A percentile compares a stretch with the other conserved stretches of the same genome.
Conservation (phyloP, 176 grass and related monocot genomes). For the Phyllostachys edulis region DNA sequence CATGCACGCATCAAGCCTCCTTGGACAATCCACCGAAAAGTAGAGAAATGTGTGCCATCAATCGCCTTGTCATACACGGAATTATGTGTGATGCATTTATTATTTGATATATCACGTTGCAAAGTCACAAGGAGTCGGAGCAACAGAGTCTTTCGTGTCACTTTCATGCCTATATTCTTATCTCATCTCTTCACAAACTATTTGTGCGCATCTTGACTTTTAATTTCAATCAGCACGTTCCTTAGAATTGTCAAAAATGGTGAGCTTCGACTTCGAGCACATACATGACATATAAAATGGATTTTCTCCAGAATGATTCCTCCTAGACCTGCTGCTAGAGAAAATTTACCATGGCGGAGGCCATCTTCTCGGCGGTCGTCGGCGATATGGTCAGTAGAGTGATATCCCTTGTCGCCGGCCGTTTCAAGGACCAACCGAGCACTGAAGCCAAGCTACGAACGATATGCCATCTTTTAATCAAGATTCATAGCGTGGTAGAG, state of each 20-base stretch:
- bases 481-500: slow-evolving; percentile 28
- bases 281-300: too few species aligned
- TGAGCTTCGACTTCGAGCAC: too few species aligned
- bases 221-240: not conserved
- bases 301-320: too few species aligned
- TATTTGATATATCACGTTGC: too few species aligned
- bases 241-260: too few species aligned
- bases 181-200: not conserved
- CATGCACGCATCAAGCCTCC: too few species aligned
- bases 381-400: slow-evolving; percentile 17
- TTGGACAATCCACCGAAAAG: too few species aligned
- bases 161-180: not conserved
- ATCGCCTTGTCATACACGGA: too few species aligned
- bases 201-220: not conserved
- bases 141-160: not conserved
- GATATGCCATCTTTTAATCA: slow-evolving; percentile 11
- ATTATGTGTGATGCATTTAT: too few species aligned
- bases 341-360: not conserved
- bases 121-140: too few species aligned
- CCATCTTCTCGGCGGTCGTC: not conserved
- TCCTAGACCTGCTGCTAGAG: too few species aligned
- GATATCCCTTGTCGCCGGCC: not conserved
- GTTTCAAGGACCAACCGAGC: not conserved
- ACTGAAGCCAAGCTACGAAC: slow-evolving; percentile 2
- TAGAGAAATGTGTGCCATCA: too few species aligned